Evolutionary conservation across 306 rosid species (phyloP).

Genomic region (Geum urbanum): DNA sequence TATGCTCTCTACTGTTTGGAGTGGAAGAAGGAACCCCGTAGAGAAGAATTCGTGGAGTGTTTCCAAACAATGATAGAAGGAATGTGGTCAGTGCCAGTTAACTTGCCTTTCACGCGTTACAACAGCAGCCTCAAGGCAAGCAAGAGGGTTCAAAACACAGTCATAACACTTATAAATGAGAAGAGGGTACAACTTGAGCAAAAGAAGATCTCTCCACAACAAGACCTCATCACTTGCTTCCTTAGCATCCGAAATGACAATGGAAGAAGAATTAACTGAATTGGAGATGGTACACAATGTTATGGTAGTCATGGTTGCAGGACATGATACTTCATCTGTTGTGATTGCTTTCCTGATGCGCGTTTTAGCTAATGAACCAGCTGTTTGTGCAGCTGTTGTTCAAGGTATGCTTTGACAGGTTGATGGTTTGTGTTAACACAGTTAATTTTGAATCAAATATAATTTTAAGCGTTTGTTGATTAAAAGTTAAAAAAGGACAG

Average conservation of each 20-base stretch:
- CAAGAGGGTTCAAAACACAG: slow-evolving; percentile 38
- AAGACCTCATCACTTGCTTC: slow-evolving; percentile 61
- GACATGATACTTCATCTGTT: slow-evolving; percentile 64
- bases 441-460: too few relatives aligned
- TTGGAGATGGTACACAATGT: slow-evolving; percentile 59
- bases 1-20: slow-evolving; percentile 60
- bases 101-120: slow-evolving; percentile 66
- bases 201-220: slow-evolving; percentile 34
- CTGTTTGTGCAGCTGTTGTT: slow-evolving; percentile 48
- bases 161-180: slow-evolving; percentile 40
- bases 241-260: slow-evolving; percentile 43
- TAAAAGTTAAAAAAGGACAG: too few relatives aligned
- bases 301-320: slow-evolving; percentile 62
- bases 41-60: slow-evolving; percentile 36
- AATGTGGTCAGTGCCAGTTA: slow-evolving; percentile 61
- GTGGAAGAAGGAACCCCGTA: slow-evolving; percentile 50
- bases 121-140: slow-evolving; percentile 56
- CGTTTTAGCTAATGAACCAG: slow-evolving; percentile 48
- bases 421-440: too few relatives aligned
- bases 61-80: slow-evolving; percentile 54
- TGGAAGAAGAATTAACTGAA: slow-evolving; percentile 42
- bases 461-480: too few relatives aligned
- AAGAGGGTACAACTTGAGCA: slow-evolving; percentile 38
- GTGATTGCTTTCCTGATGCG: slow-evolving; percentile 53
- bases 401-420: slow-evolving; percentile 40